Base-by-base conservation (phyloP, 805 yeast species). In the Brettanomyces sp. region DNA sequence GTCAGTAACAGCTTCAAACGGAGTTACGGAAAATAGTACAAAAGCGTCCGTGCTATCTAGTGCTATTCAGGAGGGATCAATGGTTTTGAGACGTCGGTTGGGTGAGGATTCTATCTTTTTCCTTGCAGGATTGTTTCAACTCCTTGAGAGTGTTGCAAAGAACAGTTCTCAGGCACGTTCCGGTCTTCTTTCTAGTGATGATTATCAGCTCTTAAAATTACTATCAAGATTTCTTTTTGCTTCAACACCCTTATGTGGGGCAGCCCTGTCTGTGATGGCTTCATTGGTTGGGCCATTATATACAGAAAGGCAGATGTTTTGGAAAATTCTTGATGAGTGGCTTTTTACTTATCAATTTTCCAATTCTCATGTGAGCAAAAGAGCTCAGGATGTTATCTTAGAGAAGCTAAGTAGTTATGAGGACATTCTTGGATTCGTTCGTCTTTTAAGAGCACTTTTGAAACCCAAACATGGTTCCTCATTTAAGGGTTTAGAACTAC, bases 101-200 rank as follows among this genome's bases (percentile, higher is more conserved):
- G 84, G 85, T 34, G 95, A 87, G 52, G 96, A 89, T 58, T 83
- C 90, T 0, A 65, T 86, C 6, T 73, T 87, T 6, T 79, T 85
- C 45, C 68, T 89, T 5, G 75, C 90, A 0, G 85, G 95, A 0
- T 80, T 85, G 53, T 67, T 88, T 47, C 79, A 85, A 24, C 65
- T 93, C 43, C 66, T 89, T 2, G 69, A 74, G 7, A 72, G 74
- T 44, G 76, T 79, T 28, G 70, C 81, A 1, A 56, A 58, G 4
- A 65, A 74, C 52, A 68, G 72, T 49, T 57, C 54, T 1, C 55
- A 56, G 25, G 67, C 68, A 4, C 55, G 59, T 41, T 44, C 51
- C 9, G 66, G 63, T 42, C 53, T 65, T 23, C 46, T 62, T 7
- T 60, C 60, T 42, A 62, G 67, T 48, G 67, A 65, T 47, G 54